Percentiles rank a stretch among this genome's conserved stretches.
These are phyloP conservation scores for Syzygium aqueum DNA, from an alignment of 345 rosid genomes.

Conservation along the genomic window DNA sequence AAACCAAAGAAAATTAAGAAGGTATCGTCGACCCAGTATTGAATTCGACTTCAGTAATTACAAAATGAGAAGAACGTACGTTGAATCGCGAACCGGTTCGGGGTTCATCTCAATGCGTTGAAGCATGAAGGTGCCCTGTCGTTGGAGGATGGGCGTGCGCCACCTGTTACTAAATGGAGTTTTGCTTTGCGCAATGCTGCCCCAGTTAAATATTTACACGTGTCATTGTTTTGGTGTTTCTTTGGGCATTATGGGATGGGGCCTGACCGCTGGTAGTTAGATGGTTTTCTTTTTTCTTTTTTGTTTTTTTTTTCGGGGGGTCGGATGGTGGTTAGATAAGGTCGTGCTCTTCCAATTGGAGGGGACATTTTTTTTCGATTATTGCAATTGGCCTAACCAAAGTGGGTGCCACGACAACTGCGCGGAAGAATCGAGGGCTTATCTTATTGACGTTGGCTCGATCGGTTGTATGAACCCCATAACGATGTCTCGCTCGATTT, in stretches of 20 bases:
- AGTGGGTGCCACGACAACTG: background rate
- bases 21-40: too few relatives aligned
- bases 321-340: too few relatives aligned
- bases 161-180: background rate
- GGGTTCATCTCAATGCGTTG: background rate
- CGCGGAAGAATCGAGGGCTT: background rate
- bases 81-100: background rate
- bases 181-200: background rate
- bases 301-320: background rate
- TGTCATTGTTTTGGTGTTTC: background rate
- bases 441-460: background rate
- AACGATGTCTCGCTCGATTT: background rate
- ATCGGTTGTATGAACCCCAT: rapidly evolving
- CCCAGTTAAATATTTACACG: background rate
- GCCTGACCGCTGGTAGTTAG: background rate
- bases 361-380: background rate
- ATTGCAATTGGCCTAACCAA: background rate
- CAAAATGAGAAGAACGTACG: background rate
- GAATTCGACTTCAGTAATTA: too few relatives aligned
- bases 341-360: background rate
- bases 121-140: background rate
- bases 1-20: background rate
- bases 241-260: background rate
- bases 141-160: background rate
- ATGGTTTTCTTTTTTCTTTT: background rate